These are phyloP conservation scores for Comarum palustre DNA, from an alignment of 306 rosid genomes.

Conservation along the genomic window DNA sequence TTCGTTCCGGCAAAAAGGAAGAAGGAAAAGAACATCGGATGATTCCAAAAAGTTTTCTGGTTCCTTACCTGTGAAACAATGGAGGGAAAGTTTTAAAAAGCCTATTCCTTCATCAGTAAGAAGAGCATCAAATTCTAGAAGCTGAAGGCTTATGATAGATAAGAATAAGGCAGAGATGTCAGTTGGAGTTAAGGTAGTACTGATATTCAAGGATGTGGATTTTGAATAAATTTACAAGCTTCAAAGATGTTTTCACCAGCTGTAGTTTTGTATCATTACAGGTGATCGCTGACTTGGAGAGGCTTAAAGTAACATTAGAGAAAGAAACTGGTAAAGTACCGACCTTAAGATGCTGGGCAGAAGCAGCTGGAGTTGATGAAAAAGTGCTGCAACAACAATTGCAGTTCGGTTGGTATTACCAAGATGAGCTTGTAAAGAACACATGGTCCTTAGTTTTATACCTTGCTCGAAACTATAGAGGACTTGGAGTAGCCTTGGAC, in stretches of 20 bases:
- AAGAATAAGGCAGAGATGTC: conserved; percentile 77
- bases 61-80: conserved; percentile 30
- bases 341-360: conserved; percentile 77
- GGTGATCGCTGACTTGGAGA: conserved; percentile 72
- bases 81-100: conserved; percentile 23
- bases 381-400: conserved; percentile 52
- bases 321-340: conserved; percentile 53
- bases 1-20: conserved; percentile 51
- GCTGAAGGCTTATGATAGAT: conserved; percentile 41
- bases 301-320: conserved; percentile 56
- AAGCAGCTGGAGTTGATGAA: conserved; percentile 62
- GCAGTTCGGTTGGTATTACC: conserved; percentile 63
- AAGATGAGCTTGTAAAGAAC: conserved; percentile 73
- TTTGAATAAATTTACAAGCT: not conserved
- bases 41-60: conserved; percentile 25
- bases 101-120: conserved; percentile 34
- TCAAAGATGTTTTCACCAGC: not conserved
- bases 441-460: conserved; percentile 66
- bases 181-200: conserved; percentile 65
- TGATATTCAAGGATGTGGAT: conserved; percentile 16
- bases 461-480: conserved; percentile 73
- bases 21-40: conserved; percentile 38
- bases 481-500: conserved; percentile 67
- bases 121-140: conserved; percentile 42
- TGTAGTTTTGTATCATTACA: conserved; percentile 23